A percentile compares a stretch with the other conserved stretches of the same genome.
Conservation (phyloP, 2,329 filamentous ascomycete species). For the Tricladium varicosporioides region DNA sequence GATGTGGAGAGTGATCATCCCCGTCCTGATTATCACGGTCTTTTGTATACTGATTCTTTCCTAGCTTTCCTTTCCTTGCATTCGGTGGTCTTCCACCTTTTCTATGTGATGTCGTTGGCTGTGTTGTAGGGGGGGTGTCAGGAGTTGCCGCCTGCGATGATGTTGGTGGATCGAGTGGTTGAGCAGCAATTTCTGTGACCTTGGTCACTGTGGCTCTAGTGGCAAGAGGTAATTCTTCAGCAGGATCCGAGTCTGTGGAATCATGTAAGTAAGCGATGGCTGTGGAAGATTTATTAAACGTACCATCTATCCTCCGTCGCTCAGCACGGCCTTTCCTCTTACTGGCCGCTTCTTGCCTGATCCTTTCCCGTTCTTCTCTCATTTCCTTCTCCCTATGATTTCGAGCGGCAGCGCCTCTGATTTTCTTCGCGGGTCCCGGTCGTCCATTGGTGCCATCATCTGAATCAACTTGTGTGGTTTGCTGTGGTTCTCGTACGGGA, state of each 20-base stretch:
- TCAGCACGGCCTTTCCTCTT: constrained; percentile 82
- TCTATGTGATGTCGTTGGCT: constrained; percentile 51
- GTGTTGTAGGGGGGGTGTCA: constrained; percentile 42
- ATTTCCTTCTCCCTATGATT: constrained; percentile 62
- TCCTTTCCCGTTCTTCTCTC: constrained; percentile 72
- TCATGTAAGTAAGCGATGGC: constrained; percentile 32
- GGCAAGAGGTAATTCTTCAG: constrained; percentile 63
- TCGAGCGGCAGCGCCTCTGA: constrained; percentile 54
- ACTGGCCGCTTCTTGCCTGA: constrained; percentile 70
- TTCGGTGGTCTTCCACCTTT: constrained; percentile 61
- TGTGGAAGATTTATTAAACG: constrained; percentile 20
- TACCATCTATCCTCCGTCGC: constrained; percentile 78
- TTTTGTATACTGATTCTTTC: constrained; percentile 80
- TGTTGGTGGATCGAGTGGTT: constrained; percentile 43
- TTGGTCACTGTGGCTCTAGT: constrained; percentile 35
- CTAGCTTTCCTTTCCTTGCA: constrained; percentile 64
- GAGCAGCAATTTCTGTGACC: constrained; percentile 25
- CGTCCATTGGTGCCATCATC: constrained; percentile 63
- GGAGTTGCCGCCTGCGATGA: constrained; percentile 44
- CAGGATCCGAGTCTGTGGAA: constrained; percentile 65
- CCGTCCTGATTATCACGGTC: constrained; percentile 59
- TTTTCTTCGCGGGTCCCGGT: constrained; percentile 56
- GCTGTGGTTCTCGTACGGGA: constrained; percentile 49
- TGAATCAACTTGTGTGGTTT: constrained; percentile 59
- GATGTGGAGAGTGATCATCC: constrained; percentile 54